Base-by-base conservation (phyloP, 148 eudicot species). In the Rhododendron henanense region DNA sequence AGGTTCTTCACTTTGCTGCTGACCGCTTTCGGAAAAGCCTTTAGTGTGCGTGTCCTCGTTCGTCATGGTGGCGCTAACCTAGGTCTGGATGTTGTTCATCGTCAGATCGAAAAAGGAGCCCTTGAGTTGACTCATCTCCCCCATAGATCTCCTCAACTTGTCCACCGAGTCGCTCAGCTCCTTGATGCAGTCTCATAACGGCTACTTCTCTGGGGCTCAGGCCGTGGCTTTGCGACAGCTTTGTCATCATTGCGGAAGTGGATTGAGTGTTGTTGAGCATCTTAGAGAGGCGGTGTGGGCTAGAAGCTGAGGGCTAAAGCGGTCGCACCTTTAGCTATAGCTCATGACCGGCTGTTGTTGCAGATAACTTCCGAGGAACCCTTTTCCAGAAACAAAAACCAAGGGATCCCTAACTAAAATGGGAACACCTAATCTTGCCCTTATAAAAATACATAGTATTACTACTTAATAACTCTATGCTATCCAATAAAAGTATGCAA, bases 51-150 rank as follows among this genome's bases (percentile, higher is more conserved):
- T 91, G 78, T 85, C 82, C 2, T 88, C 86, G 37, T 91, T 73
- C 0, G 91, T 88, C 85, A 91, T 74, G 53, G 91, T 90, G 37
- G 89, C 88, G 50, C 92, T 91, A 6, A 88, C 90, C 91, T 91
- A 88, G 11, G 91, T 89, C 75, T 91, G 88, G 13, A 91, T 77
- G 77, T 91, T 74, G 84, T 16, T 83, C 82, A 91, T 84, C 39
- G 21, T 67, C 1, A 87, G 25, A 45, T 59, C 78, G 45, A 84
- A 77, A 63, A 77, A 74, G 5, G 73, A 48, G 55, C 57, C 81
- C 47, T 35, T 87, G 47, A 87, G 73, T 14, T 87, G 63, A 51
- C 31, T 53, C 88, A 87, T 90, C 74, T 90, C 91, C 39, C 75
- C 80, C 1, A 90, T 71, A 3, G 91, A 88, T n/a, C 57, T 82